These are phyloP conservation scores for Phytophthora tubulina DNA, from an alignment of 352 stramenopile genomes.

Conservation along the genomic window DNA sequence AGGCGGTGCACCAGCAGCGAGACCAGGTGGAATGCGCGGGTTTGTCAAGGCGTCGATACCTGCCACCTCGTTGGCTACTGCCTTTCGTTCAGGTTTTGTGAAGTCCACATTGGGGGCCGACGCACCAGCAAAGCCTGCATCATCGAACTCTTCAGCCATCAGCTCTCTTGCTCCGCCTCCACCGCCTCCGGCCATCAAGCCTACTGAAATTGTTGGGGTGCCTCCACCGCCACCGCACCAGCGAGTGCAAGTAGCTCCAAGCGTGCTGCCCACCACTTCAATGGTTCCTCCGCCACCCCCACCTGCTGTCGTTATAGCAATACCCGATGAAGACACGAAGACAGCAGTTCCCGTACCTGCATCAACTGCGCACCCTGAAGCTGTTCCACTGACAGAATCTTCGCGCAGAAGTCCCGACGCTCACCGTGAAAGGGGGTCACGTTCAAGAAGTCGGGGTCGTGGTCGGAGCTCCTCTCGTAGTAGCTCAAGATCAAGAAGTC, in stretches of 20 bases:
- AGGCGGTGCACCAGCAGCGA: constrained; percentile 15
- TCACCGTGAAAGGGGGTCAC: constrained; percentile 22
- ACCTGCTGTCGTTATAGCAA: constrained; percentile 10
- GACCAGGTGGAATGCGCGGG: constrained; percentile 22
- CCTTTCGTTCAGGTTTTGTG: constrained; percentile 50
- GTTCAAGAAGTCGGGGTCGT: constrained; percentile 32
- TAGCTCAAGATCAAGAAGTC: constrained; percentile 30
- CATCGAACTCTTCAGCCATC: background rate
- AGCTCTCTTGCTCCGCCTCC: constrained; percentile 2
- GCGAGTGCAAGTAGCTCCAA: constrained; percentile 9
- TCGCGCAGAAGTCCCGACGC: background rate
- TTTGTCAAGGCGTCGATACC: constrained; percentile 45
- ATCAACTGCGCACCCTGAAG: constrained; percentile 1
- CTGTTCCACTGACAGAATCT: background rate
- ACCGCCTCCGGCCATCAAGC: background rate
- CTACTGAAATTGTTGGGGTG: background rate
- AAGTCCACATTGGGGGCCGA: constrained; percentile 44
- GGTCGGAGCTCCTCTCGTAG: constrained; percentile 27
- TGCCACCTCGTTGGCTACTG: constrained; percentile 17
- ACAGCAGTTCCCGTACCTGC: background rate
- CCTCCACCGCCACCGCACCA: constrained; percentile 6
- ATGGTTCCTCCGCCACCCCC: constrained; percentile 23
- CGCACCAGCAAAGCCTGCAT: constrained; percentile 1
- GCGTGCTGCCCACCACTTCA: background rate
- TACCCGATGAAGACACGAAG: constrained; percentile 6